Evolutionary conservation across 202 grass and related monocot species (phyloP), one percentile per base, ranked within the genome.

Genomic region (Dendrocalamus latiflorus): DNA sequence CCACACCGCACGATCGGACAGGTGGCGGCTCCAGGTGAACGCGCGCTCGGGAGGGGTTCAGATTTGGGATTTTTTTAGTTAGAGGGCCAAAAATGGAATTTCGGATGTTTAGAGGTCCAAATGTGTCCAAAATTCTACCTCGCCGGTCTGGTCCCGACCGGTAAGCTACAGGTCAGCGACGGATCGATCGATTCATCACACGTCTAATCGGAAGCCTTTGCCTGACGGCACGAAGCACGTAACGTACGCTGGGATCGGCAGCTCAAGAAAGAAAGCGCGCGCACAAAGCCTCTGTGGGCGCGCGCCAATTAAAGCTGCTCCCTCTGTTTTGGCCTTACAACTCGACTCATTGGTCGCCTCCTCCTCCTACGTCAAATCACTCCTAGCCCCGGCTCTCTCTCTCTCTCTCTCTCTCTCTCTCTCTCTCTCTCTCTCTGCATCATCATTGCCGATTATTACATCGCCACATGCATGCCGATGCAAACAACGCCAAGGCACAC

Each of bases 341-440:
- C 54, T 65, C 49, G 60, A 45, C 43, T 51, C 60, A 15, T 90
- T 68, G 68, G 50, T 68, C 55, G 3, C 28, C 16, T 56, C 25
- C 34, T 68, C 61, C 61, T 68, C 61, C 61, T 68, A 70, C 58
- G 85, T 83, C 85, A 78, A 68, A 83, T 88, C 72, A 88, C 47
- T 62, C 16, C 18, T 5, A 45, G 0, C 2, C 0, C 61, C 10
- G 10, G 9, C 36, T 17, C 60, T 55, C 39, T 33, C 30, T 33
- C 30, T 33, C 30, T 33, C 30, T 33, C 30, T 30, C 2, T 33
- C 76, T 21, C 21, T 65, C 14, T n/a, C n/a, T n/a, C n/a, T n/a
- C n/a, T n/a, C n/a, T n/a, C n/a, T n/a, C n/a, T 33, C 77, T 21
- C 21, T 65, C 15, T 9, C 2, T 26, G 26, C 58, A 60, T 25